Evolutionary conservation across 2,329 filamentous ascomycete genomes (phyloP).

Genomic region (Akanthomyces uredinophilus): DNA sequence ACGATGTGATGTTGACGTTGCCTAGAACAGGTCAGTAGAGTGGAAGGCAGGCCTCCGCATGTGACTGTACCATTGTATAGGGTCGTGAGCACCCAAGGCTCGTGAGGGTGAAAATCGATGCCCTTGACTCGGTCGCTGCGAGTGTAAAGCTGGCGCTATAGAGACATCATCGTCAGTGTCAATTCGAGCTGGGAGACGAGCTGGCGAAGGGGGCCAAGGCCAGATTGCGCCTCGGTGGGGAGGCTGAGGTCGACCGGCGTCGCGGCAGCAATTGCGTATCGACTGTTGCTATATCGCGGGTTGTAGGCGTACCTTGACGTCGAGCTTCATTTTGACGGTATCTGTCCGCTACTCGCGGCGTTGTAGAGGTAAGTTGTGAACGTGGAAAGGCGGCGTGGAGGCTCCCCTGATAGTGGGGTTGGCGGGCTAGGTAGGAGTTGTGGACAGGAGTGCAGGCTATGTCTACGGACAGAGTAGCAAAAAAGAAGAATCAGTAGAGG

Average conservation of each 20-base stretch:
- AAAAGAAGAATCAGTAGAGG: not conserved
- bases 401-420: conserved; percentile 17
- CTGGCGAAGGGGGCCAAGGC: conserved; percentile 8
- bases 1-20: conserved; percentile 99
- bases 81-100: conserved; percentile 95
- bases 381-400: conserved; percentile 16
- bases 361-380: conserved; percentile 10
- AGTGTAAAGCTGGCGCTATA: conserved; percentile 50
- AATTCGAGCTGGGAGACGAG: not conserved
- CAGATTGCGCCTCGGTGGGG: conserved; percentile 8
- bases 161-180: conserved; percentile 1
- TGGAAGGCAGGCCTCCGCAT: not conserved
- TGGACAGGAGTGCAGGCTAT: not conserved
- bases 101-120: conserved; percentile 93
- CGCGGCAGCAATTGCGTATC: not conserved
- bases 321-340: conserved; percentile 35
- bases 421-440: conserved; percentile 13
- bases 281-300: not conserved
- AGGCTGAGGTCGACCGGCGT: not conserved
- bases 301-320: conserved; percentile 34
- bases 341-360: conserved; percentile 16
- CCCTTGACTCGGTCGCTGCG: conserved; percentile 94
- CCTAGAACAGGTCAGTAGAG: conserved; percentile 44
- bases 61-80: conserved; percentile 76
- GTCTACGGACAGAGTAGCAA: not conserved